These are phyloP conservation scores for Trichoderma atrobrunneum DNA, from an alignment of 2,329 filamentous ascomycete genomes.

Conservation along the genomic window DNA sequence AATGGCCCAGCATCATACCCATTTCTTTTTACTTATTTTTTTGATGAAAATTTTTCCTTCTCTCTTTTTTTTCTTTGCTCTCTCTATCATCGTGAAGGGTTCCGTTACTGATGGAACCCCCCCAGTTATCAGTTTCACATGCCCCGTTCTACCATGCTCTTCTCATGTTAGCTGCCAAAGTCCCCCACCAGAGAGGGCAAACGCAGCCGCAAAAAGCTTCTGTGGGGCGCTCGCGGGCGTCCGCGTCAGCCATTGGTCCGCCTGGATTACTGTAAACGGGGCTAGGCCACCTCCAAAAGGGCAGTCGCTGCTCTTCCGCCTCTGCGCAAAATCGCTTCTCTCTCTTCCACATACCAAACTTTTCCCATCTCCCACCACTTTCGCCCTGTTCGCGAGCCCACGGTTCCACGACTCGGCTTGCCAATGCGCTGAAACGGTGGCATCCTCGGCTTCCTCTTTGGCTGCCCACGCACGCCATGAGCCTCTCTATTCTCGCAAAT, in stretches of 20 bases:
- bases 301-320: constrained; percentile 14
- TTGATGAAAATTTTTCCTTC: not conserved
- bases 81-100: not conserved
- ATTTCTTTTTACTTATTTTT: not conserved
- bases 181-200: constrained; percentile 13
- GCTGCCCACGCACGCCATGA: constrained; percentile 22
- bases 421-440: constrained; percentile 23
- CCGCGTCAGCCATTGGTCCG: constrained; percentile 6
- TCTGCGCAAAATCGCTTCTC: constrained; percentile 11
- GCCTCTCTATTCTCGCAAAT: not conserved
- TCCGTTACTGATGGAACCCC: not conserved
- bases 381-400: constrained; percentile 1
- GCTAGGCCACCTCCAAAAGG: constrained; percentile 16
- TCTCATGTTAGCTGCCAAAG: not conserved
- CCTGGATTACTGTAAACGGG: not conserved
- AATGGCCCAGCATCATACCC: not conserved
- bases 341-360: constrained; percentile 13
- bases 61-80: not conserved
- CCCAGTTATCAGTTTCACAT: not conserved
- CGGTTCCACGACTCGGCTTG: constrained; percentile 20
- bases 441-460: constrained; percentile 19
- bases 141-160: not conserved
- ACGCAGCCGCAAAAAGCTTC: constrained; percentile 14
- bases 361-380: constrained; percentile 2
- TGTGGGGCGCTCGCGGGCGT: not conserved